Percentiles rank a stretch among this genome's conserved stretches.
Evolutionary conservation across 2,329 filamentous ascomycete species (phyloP).

Genomic region (Xylaria arbuscula): DNA sequence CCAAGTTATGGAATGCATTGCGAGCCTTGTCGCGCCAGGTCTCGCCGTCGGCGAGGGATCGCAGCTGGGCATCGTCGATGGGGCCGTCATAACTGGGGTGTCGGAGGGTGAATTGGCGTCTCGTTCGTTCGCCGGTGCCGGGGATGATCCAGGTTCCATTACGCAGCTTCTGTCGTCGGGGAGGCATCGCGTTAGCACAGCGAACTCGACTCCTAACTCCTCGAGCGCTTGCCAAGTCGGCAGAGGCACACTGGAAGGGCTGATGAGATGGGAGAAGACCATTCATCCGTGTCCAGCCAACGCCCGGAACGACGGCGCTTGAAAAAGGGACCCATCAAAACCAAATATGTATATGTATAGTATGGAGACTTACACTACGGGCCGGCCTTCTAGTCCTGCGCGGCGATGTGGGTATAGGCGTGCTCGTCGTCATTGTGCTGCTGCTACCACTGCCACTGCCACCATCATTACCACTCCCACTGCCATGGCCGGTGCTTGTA

Average conservation of each 20-base stretch:
- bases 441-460: slow-evolving; percentile 17
- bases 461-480: slow-evolving; percentile 13
- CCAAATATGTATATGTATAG: slow-evolving; percentile 5
- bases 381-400: slow-evolving; percentile 40
- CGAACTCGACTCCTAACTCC: slow-evolving; percentile 43
- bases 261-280: slow-evolving; percentile 15
- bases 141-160: slow-evolving; percentile 91
- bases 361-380: slow-evolving; percentile 44
- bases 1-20: slow-evolving; percentile 53
- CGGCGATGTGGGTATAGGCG: slow-evolving; percentile 32
- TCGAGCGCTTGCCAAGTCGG: slow-evolving; percentile 10
- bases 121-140: slow-evolving; percentile 84
- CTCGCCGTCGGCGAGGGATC: slow-evolving; percentile 52
- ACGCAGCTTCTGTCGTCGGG: slow-evolving; percentile 73
- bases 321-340: slow-evolving; percentile 9
- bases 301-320: slow-evolving; percentile 14
- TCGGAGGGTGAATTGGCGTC: slow-evolving; percentile 81
- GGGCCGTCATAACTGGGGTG: slow-evolving; percentile 55
- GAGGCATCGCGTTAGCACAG: slow-evolving; percentile 61
- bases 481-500: not conserved
- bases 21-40: slow-evolving; percentile 52
- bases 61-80: slow-evolving; percentile 48
- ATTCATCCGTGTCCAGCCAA: not conserved
- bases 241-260: slow-evolving; percentile 14
- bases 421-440: slow-evolving; percentile 35